Percentiles rank a stretch among this genome's conserved stretches.
These are phyloP conservation scores for Hippophae gyantsensis DNA, from an alignment of 306 rosid genomes.

Conservation along the genomic window DNA sequence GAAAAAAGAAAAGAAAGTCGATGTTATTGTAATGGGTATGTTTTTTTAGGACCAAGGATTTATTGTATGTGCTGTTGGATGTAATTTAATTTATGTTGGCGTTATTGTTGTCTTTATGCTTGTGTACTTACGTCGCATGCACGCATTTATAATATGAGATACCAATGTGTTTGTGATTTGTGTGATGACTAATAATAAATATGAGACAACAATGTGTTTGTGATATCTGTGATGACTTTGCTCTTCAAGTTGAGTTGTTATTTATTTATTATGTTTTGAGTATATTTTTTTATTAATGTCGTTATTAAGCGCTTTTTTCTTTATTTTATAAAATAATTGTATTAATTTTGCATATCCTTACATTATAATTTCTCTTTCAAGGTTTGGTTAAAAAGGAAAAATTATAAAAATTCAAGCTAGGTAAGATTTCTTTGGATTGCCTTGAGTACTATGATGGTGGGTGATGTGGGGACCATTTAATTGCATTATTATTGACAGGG, in stretches of 20 bases:
- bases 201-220: constrained; percentile 40
- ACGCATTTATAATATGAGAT: constrained; percentile 54
- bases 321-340: background rate
- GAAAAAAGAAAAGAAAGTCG: no score
- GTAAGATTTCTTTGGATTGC: no score
- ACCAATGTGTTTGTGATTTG: constrained; percentile 31
- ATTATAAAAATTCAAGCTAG: no score
- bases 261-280: no score
- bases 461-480: constrained; percentile 31
- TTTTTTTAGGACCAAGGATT: background rate
- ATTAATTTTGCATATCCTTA: no score
- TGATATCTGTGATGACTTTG: constrained; percentile 13
- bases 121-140: constrained; percentile 64
- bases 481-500: constrained; percentile 43
- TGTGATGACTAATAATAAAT: constrained; percentile 21
- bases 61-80: constrained; percentile 23
- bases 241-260: constrained; percentile 4
- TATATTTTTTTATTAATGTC: no score
- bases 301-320: no score
- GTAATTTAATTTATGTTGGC: constrained; percentile 33
- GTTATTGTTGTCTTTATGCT: constrained; percentile 40
- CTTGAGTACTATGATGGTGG: constrained; percentile 7
- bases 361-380: no score
- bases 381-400: no score
- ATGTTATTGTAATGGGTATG: constrained; percentile 11